phyloP scores from a whole-genome alignment of 768 basidiomycete genomes.

The Coprinopsis sp. region DNA sequence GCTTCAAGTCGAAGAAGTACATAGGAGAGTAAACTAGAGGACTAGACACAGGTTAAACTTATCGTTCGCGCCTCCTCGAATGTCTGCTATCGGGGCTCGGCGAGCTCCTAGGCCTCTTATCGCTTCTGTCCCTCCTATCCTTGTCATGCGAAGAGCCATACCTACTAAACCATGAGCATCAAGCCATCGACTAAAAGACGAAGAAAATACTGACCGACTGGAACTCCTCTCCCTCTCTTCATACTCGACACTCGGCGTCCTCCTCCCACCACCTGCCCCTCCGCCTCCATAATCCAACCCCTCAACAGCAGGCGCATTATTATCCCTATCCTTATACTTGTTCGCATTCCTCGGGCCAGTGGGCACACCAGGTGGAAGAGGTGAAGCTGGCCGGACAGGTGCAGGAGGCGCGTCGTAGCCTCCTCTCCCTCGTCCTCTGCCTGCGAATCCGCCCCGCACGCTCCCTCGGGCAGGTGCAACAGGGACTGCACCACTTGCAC shows the following conservation, averaged over 20 bases:
- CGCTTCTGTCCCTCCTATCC: no score
- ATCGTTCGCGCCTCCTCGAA: no score
- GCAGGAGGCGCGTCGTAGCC: constrained; percentile 42
- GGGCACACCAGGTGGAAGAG: constrained; percentile 81
- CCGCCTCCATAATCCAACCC: constrained; percentile 75
- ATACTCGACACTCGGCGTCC: constrained; percentile 60
- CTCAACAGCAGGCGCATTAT: constrained; percentile 79
- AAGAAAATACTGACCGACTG: constrained; percentile 41
- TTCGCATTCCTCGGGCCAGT: constrained; percentile 86
- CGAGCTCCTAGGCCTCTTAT: no score
- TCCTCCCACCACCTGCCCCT: constrained; percentile 38
- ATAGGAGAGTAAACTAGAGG: no score
- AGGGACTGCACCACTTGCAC: constrained; percentile 26
- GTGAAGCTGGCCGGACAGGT: constrained; percentile 75
- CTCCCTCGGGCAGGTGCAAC: constrained; percentile 1
- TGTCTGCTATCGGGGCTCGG: no score
- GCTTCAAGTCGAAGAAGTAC: no score
- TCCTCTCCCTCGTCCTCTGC: constrained; percentile 34
- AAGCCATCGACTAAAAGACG: no score
- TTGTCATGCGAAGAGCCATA: no score
- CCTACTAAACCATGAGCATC: no score
- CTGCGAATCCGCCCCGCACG: constrained; percentile 32
- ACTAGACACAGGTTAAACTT: no score
- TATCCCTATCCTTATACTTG: constrained; percentile 87
- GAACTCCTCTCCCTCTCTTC: constrained; percentile 66